phyloP scores from a whole-genome alignment of 345 rosid species.

The Aegle marmelos region DNA sequence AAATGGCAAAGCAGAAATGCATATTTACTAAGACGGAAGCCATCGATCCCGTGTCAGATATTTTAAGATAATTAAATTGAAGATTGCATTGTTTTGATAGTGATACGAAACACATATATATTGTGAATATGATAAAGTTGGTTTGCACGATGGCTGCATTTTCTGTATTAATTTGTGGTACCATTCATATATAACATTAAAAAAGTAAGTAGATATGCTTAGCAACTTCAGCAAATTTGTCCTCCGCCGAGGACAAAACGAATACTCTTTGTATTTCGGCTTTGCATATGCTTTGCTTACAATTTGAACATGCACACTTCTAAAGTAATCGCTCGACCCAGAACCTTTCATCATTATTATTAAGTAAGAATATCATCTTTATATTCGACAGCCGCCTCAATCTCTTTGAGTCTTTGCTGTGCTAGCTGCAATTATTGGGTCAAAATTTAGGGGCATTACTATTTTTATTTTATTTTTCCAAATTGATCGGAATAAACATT shows the following conservation, averaged over 20 bases:
- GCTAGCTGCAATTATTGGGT: too few species aligned
- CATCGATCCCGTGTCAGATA: not conserved
- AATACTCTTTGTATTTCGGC: not conserved
- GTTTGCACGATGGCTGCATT: not conserved
- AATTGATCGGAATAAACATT: not conserved
- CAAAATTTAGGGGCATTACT: too few species aligned
- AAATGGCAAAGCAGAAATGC: not conserved
- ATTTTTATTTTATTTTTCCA: not conserved
- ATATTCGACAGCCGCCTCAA: too few species aligned
- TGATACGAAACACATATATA: too few species aligned
- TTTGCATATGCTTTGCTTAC: not conserved
- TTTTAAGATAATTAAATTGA: not conserved
- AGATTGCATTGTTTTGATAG: not conserved
- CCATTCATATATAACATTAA: too few species aligned
- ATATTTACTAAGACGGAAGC: not conserved
- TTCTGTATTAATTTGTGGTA: not conserved
- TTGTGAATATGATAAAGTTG: not conserved
- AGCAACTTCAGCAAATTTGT: not conserved
- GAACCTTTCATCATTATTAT: too few species aligned
- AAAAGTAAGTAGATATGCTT: not conserved
- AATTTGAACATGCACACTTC: not conserved
- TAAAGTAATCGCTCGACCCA: not conserved
- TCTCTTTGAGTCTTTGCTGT: too few species aligned
- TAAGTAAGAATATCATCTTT: too few species aligned
- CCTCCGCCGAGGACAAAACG: not conserved